Evolutionary conservation across 1,284 basidiomycete species (phyloP).

Genomic region (Pseudozyma pruni): DNA sequence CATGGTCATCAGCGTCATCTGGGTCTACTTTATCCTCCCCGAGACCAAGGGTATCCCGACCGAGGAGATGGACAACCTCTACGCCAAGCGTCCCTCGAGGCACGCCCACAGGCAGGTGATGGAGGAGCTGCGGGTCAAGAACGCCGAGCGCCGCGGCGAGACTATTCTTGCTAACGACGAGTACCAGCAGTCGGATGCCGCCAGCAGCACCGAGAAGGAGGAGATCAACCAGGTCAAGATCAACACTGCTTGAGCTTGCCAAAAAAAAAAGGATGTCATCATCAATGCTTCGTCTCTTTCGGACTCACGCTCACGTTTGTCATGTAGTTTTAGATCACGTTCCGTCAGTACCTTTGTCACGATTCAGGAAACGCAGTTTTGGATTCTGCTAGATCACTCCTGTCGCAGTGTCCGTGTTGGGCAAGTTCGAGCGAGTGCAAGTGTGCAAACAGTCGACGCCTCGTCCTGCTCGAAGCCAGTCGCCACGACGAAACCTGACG

Average conservation of each 20-base stretch:
- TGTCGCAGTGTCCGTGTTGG: too few relatives aligned
- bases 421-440: too few relatives aligned
- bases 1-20: slow-evolving; percentile 75
- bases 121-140: slow-evolving; percentile 27
- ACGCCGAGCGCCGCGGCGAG: slow-evolving; percentile 20
- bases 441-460: too few relatives aligned
- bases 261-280: too few relatives aligned
- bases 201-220: slow-evolving; percentile 16
- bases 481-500: too few relatives aligned
- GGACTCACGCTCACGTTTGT: too few relatives aligned
- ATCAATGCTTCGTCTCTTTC: background rate
- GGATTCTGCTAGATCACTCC: too few relatives aligned
- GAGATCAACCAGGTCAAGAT: slow-evolving; percentile 31
- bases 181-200: slow-evolving; percentile 3
- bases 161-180: slow-evolving; percentile 7
- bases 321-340: slow-evolving; percentile 10
- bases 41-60: slow-evolving; percentile 80
- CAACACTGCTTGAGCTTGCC: slow-evolving; percentile 23
- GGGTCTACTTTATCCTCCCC: slow-evolving; percentile 73
- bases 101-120: slow-evolving; percentile 23
- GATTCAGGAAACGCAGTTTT: too few relatives aligned
- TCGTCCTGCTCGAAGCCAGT: too few relatives aligned
- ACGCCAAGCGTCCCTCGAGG: slow-evolving; percentile 23
- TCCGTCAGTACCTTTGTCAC: background rate
- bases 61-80: slow-evolving; percentile 73